Percentiles rank a stretch among this genome's conserved stretches.
phyloP scores from a whole-genome alignment of 176 grass and related monocot genomes.

The Rhynchospora tenuis region DNA sequence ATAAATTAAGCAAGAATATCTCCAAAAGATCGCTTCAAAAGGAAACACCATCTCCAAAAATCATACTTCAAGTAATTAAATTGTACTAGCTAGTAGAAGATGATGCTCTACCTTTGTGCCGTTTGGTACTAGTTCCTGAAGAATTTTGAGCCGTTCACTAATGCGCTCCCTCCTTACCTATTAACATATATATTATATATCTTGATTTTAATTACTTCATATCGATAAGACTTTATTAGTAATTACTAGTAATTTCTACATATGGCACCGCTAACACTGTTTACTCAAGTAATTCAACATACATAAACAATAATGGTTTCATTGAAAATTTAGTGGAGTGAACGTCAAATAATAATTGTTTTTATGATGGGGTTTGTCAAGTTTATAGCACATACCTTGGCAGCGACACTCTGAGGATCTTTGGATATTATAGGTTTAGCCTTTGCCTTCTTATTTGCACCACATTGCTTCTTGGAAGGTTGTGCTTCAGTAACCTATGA shows the following conservation, averaged over 20 bases:
- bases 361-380: not conserved
- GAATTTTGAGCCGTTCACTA: constrained; percentile 76
- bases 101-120: constrained; percentile 57
- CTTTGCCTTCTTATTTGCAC: constrained; percentile 58
- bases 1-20: not conserved
- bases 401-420: constrained; percentile 72
- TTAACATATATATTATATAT: not conserved
- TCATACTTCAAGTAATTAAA: not conserved
- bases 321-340: no score
- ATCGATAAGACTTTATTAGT: not conserved
- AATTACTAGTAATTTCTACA: not conserved
- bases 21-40: not conserved
- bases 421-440: constrained; percentile 42
- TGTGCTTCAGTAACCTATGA: constrained; percentile 37
- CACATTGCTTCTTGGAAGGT: constrained; percentile 71
- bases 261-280: not conserved
- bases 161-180: constrained; percentile 79
- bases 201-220: not conserved
- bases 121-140: constrained; percentile 91
- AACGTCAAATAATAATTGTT: not conserved
- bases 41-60: not conserved
- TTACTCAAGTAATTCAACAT: no score
- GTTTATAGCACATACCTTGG: constrained; percentile 46
- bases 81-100: not conserved
- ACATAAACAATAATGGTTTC: no score